These are phyloP conservation scores for Cordyceps tenuipes DNA, from an alignment of 2,329 filamentous ascomycete species.

Conservation along the genomic window DNA sequence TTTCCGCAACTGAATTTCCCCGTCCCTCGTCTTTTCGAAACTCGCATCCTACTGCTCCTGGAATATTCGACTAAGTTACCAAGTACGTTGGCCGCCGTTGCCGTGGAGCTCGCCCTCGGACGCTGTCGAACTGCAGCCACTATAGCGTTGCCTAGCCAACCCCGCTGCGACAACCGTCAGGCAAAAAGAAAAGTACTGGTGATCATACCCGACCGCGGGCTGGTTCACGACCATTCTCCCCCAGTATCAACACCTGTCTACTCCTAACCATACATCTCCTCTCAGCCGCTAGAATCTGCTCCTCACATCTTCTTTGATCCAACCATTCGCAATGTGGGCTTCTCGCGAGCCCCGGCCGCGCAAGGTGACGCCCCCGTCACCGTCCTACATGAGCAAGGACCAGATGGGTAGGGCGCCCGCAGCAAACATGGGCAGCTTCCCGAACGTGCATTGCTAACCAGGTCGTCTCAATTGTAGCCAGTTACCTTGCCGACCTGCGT, in stretches of 20 bases:
- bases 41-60: not conserved
- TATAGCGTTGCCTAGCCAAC: conserved; percentile 22
- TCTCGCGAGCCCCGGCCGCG: conserved; percentile 31
- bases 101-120: not conserved
- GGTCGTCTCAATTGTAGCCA: conserved; percentile 37
- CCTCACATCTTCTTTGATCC: conserved; percentile 18
- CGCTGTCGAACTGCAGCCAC: not conserved
- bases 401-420: conserved; percentile 48
- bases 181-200: not conserved
- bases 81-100: not conserved
- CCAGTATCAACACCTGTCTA: conserved; percentile 9
- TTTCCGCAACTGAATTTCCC: not conserved
- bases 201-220: conserved; percentile 8
- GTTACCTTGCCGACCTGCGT: conserved; percentile 63
- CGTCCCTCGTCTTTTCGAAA: not conserved
- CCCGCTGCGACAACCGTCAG: conserved; percentile 5
- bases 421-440: conserved; percentile 1
- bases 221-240: not conserved
- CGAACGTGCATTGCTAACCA: conserved; percentile 13
- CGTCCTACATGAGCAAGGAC: conserved; percentile 57
- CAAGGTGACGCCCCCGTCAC: conserved; percentile 53
- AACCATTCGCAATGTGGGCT: conserved; percentile 23
- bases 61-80: too few relatives aligned
- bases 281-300: not conserved
- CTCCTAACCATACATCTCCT: not conserved